Evolutionary conservation across 805 yeast species (phyloP).

Genomic region (Lipomyces sp.): DNA sequence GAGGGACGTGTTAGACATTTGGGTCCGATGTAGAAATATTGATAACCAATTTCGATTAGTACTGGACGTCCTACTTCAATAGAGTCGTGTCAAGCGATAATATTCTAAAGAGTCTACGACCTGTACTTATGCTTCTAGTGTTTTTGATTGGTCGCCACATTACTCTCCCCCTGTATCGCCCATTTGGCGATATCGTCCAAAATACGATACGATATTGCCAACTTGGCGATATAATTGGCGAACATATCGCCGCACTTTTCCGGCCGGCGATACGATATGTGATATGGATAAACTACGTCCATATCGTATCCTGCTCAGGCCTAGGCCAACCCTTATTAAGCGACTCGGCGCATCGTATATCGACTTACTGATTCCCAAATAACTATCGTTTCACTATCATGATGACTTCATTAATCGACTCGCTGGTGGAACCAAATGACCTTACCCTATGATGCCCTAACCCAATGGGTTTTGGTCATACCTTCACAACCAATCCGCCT

Average conservation of each 20-base stretch:
- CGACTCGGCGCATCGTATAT: no score
- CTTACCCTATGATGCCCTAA: no score
- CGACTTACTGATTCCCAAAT: no score
- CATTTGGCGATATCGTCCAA: not conserved
- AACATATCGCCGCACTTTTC: constrained; percentile 47
- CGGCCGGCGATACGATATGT: constrained; percentile 89
- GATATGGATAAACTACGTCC: constrained; percentile 86
- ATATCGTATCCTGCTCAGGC: constrained; percentile 89
- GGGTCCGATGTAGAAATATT: not conserved
- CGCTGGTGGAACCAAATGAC: no score
- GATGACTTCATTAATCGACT: no score
- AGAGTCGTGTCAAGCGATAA: not conserved
- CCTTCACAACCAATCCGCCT: no score
- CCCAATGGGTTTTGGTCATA: no score
- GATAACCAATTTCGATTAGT: not conserved
- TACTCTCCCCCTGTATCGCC: constrained; percentile 58
- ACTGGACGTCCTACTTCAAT: not conserved
- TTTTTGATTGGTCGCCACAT: constrained; percentile 44
- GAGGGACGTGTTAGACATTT: not conserved
- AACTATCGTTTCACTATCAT: no score
- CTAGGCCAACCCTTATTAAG: constrained; percentile 44
- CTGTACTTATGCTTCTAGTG: not conserved
- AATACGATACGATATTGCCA: not conserved
- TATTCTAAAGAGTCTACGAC: not conserved
- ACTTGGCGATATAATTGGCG: constrained; percentile 52